Base-by-base conservation (phyloP, 805 yeast genomes). In the Candida piceae region DNA sequence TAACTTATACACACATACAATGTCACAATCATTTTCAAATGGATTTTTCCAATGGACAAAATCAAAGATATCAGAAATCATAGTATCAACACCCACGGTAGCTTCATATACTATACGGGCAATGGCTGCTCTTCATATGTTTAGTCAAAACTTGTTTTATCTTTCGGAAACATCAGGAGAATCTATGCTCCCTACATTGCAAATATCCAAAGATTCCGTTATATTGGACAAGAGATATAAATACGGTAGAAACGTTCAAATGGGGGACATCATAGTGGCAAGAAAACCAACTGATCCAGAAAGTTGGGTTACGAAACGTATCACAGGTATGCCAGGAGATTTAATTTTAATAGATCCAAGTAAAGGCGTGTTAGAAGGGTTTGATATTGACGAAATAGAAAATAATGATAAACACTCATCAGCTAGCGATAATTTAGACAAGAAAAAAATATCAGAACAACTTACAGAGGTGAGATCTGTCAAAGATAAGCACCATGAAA, bases 321-420 rank as follows among this genome's bases (percentile, higher is more conserved):
- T 93, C 16, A 81, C 95, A 0, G 98, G 97, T 0, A 82, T 90
- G 95, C 94, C 97, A 0, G 97, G 97, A 1, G 97, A 90, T 64
- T 54, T 80, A 13, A 75, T 93, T 4, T 57, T 82, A 36, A 69
- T 84, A 3, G 97, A 93, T 55, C 97, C 97, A 10, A 75, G 87
- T 29, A 67, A 73, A 39, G 64, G 74, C 13, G 65, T 78, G 7
- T 48, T 74, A 22, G 62, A 71, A 7, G 58, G 63, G 15, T 33
- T 45, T 29, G 35, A 45, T 16, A 39, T 35, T n/a, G 32, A 38
- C 17, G 35, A 32, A 10, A 26, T 16, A 7, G 41, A 35, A 5
- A 34, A 25, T 17, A 40, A 29, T 5, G 21, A 28, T 7, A 32
- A 29, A 8, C n/a, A n/a, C n/a, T n/a, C n/a, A n/a, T n/a, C n/a